phyloP scores from a whole-genome alignment of 2,329 filamentous ascomycete species.

The Aspergillus texensis region DNA sequence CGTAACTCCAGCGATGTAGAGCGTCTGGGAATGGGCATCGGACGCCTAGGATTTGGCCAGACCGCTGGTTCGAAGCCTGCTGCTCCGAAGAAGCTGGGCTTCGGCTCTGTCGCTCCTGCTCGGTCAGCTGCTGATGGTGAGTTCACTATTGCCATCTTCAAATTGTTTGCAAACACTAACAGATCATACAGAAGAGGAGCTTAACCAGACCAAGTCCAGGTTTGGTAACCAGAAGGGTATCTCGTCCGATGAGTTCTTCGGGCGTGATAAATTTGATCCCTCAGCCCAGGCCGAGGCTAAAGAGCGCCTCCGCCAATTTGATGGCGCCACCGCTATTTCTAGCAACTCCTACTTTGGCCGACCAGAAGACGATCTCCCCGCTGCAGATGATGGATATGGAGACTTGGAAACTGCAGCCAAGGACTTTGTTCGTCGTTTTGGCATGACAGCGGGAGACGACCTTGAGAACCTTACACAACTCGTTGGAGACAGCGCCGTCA shows the following conservation, averaged over 20 bases:
- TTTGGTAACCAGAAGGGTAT: slow-evolving; percentile 95
- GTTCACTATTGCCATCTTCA: slow-evolving; percentile 20
- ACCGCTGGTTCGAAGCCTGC: slow-evolving; percentile 65
- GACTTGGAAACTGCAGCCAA: slow-evolving; percentile 92
- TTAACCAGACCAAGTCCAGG: slow-evolving; percentile 82
- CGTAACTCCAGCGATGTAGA: slow-evolving; percentile 76
- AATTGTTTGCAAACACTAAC: slow-evolving; percentile 13
- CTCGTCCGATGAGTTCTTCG: slow-evolving; percentile 97
- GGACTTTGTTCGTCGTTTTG: slow-evolving; percentile 94
- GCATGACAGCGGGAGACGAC: slow-evolving; percentile 93
- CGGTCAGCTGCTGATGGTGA: slow-evolving; percentile 71
- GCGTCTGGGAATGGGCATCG: slow-evolving; percentile 84
- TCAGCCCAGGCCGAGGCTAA: slow-evolving; percentile 82
- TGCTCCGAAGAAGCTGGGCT: slow-evolving; percentile 78
- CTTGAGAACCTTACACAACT: slow-evolving; percentile 84
- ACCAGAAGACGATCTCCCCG: slow-evolving; percentile 74
- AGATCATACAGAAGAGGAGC: slow-evolving; percentile 63
- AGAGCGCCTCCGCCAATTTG: slow-evolving; percentile 83
- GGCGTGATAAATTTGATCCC: slow-evolving; percentile 83
- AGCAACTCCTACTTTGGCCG: slow-evolving; percentile 98
- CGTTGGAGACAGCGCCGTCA: slow-evolving; percentile 81
- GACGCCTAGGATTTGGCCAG: slow-evolving; percentile 84
- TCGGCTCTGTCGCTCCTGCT: slow-evolving; percentile 79
- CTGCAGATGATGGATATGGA: slow-evolving; percentile 74
- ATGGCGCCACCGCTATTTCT: slow-evolving; percentile 88